Evolutionary conservation across 345 rosid genomes (phyloP).

Genomic region (Gossypioides kirkii): DNA sequence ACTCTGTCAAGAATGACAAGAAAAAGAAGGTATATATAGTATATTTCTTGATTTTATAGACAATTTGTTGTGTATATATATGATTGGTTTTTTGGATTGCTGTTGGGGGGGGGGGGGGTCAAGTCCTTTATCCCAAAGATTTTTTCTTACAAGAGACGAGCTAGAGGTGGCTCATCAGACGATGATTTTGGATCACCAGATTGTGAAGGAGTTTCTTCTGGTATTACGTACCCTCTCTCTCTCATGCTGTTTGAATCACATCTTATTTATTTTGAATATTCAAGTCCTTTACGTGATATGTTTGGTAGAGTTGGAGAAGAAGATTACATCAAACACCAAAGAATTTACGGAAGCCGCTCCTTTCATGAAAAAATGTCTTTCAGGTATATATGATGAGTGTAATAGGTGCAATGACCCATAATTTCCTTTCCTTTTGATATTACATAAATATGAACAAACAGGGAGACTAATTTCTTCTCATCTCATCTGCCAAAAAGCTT

Average conservation of each 20-base stretch:
- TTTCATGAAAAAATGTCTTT: constrained; percentile 47
- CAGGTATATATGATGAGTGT: constrained; percentile 38
- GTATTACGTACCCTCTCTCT: constrained; percentile 14
- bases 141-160: constrained; percentile 49
- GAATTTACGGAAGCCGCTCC: constrained; percentile 47
- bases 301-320: neutral
- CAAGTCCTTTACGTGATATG: neutral
- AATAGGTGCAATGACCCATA: neutral
- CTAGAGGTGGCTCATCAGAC: constrained; percentile 32
- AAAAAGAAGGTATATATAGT: constrained; percentile 57
- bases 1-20: constrained; percentile 53
- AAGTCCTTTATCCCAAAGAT: constrained; percentile 70
- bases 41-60: constrained; percentile 5
- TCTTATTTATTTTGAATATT: neutral
- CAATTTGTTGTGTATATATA: neutral
- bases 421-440: no score
- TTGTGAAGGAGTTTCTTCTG: constrained; percentile 24
- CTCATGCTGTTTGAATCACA: neutral
- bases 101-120: neutral
- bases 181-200: constrained; percentile 16
- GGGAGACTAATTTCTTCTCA: no score
- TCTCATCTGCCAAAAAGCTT: neutral
- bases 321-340: constrained; percentile 30
- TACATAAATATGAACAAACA: no score
- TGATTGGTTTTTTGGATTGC: neutral